Conservation (phyloP, 2,329 filamentous ascomycete species). For the Xylaria sp. region DNA sequence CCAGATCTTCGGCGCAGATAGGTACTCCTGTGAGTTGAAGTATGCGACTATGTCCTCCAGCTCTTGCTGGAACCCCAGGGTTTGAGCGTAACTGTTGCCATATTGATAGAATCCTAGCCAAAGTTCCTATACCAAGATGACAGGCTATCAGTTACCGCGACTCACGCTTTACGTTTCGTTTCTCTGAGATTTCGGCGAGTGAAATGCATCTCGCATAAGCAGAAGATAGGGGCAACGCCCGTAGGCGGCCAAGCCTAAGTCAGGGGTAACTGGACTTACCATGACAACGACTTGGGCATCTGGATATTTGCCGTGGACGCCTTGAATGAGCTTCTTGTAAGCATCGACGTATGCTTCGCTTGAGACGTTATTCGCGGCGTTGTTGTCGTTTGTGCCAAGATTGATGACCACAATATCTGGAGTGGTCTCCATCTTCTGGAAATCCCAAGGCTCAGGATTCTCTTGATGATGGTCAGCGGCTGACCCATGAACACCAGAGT, state of each 20-base stretch:
- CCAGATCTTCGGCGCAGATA: constrained; percentile 37
- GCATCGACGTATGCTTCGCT: constrained; percentile 36
- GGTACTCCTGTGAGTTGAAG: constrained; percentile 44
- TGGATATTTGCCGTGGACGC: constrained; percentile 43
- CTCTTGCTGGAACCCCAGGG: constrained; percentile 44
- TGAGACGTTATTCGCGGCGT: constrained; percentile 38
- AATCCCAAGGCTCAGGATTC: constrained; percentile 42
- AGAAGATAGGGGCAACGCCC: not conserved
- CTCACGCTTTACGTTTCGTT: too few relatives aligned
- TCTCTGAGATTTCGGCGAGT: too few relatives aligned
- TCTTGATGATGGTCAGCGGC: constrained; percentile 26
- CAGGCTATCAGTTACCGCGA: not conserved
- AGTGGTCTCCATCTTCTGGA: constrained; percentile 36
- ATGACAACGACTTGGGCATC: constrained; percentile 42
- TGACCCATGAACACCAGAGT: not conserved
- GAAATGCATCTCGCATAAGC: too few relatives aligned
- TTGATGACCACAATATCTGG: constrained; percentile 44
- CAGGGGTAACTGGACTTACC: constrained; percentile 27
- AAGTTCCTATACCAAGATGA: constrained; percentile 14
- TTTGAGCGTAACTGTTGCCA: constrained; percentile 47
- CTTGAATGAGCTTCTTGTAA: constrained; percentile 42
- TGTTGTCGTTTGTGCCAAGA: constrained; percentile 44
- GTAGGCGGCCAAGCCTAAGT: not conserved
- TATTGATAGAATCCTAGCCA: constrained; percentile 49
- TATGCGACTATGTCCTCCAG: constrained; percentile 47